A percentile compares a stretch with the other conserved stretches of the same genome.
Conservation (phyloP, 2,329 filamentous ascomycete species). For the Magnaporthiopsis rhizophila region DNA sequence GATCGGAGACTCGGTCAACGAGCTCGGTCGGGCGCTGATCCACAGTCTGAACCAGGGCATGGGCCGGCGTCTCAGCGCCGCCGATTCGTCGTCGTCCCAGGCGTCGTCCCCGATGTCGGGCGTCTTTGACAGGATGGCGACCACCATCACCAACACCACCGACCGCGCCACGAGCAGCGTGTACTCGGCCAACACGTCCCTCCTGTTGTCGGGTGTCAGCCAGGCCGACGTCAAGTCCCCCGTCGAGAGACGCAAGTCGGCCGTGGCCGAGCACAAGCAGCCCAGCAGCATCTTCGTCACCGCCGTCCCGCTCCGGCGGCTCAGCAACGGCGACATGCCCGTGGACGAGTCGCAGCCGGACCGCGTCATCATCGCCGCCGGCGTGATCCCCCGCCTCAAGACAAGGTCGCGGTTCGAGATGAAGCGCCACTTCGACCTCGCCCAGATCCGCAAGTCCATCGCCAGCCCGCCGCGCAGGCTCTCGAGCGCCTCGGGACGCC, state of each 20-base stretch:
- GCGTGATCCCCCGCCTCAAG: conserved; percentile 31
- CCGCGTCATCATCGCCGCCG: conserved; percentile 32
- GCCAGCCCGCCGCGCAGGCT: conserved; percentile 21
- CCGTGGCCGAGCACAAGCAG: neutral
- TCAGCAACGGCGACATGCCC: neutral
- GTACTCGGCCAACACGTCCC: conserved; percentile 1
- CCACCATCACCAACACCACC: neutral
- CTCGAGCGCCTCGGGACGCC: conserved; percentile 1
- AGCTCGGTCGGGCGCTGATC: neutral
- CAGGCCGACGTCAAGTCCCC: conserved; percentile 3
- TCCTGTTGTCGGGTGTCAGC: conserved; percentile 4
- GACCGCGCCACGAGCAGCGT: neutral
- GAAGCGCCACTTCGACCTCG: conserved; percentile 41
- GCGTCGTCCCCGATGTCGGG: conserved; percentile 5
- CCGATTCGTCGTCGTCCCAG: neutral
- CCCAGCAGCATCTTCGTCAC: conserved; percentile 4
- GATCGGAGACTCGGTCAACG: conserved; percentile 1
- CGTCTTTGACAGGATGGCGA: neutral
- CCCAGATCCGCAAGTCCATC: conserved; percentile 38
- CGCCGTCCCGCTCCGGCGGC: neutral
- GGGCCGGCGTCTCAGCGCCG: neutral
- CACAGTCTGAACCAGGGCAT: neutral
- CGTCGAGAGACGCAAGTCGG: conserved; percentile 2
- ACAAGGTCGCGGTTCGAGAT: conserved; percentile 38
- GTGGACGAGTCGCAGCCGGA: neutral